Percentiles rank a stretch among this genome's conserved stretches.
Conservation (phyloP, 352 stramenopile genomes). For the Globisporangium cederbergense region DNA sequence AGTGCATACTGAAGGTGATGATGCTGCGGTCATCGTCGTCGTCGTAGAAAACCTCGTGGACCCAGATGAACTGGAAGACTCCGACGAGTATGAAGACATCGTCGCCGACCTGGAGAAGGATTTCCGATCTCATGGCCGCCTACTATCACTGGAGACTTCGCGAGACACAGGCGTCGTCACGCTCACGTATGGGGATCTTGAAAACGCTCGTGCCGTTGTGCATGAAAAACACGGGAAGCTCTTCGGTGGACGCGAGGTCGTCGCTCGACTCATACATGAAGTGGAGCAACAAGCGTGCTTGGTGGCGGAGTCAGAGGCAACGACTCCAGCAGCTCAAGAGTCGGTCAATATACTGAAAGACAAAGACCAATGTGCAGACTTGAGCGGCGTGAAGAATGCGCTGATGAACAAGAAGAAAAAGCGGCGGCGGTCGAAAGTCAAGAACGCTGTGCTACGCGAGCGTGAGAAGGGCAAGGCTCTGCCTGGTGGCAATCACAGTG, state of each 20-base stretch:
- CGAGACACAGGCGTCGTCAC: constrained; percentile 16
- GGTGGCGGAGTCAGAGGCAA: background rate
- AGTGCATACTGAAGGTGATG: background rate
- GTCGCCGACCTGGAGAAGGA: constrained; percentile 23
- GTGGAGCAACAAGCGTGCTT: constrained; percentile 18
- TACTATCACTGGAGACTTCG: constrained; percentile 11
- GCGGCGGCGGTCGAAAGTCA: constrained; percentile 37
- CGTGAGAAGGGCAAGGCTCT: background rate
- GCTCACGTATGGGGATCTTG: constrained; percentile 18
- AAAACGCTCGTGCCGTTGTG: constrained; percentile 17
- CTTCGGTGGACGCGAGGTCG: constrained; percentile 36
- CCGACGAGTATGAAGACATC: constrained; percentile 49
- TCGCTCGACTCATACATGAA: constrained; percentile 6
- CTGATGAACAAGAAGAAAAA: constrained; percentile 6
- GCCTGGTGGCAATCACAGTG: background rate
- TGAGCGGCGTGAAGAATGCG: background rate
- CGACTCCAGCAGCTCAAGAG: background rate
- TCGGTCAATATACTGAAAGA: background rate
- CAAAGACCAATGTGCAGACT: background rate
- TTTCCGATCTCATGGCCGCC: background rate
- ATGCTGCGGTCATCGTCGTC: background rate
- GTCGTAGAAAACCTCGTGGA: constrained; percentile 28
- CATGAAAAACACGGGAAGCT: constrained; percentile 20
- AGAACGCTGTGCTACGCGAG: constrained; percentile 19
- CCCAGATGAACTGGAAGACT: constrained; percentile 43